Evolutionary conservation across 2,329 filamentous ascomycete species (phyloP).

Genomic region (Erysiphe pulchra): DNA sequence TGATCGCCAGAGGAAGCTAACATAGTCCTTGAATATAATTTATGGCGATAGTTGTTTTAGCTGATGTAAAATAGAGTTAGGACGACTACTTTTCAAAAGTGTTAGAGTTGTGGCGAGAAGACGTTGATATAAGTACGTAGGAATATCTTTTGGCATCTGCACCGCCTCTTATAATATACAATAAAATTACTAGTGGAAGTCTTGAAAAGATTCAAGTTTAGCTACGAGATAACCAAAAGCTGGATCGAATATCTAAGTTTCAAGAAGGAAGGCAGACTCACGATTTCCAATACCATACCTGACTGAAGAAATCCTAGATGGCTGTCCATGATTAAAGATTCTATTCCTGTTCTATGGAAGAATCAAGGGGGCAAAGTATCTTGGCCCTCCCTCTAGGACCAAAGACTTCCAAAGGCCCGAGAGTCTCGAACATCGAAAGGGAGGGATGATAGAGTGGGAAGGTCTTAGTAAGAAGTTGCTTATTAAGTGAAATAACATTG

Average conservation of each 20-base stretch:
- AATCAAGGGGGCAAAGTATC: neutral
- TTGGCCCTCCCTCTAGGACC: neutral
- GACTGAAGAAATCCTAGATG: neutral
- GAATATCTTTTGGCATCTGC: neutral
- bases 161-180: neutral
- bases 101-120: neutral
- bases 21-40: neutral
- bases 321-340: neutral
- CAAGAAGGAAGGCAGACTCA: neutral
- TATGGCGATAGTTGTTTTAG: neutral
- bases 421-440: neutral
- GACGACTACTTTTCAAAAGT: neutral
- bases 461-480: too few relatives aligned
- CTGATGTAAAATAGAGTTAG: neutral
- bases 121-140: neutral
- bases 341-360: neutral
- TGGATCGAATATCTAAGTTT: neutral
- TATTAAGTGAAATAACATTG: too few relatives aligned
- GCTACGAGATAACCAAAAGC: neutral
- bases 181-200: neutral
- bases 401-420: neutral
- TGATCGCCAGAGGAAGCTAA: neutral
- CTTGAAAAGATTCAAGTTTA: neutral
- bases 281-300: neutral
- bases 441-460: neutral